Conservation (phyloP, 768 basidiomycete species). For the Tricholoma hemisulphureum region DNA sequence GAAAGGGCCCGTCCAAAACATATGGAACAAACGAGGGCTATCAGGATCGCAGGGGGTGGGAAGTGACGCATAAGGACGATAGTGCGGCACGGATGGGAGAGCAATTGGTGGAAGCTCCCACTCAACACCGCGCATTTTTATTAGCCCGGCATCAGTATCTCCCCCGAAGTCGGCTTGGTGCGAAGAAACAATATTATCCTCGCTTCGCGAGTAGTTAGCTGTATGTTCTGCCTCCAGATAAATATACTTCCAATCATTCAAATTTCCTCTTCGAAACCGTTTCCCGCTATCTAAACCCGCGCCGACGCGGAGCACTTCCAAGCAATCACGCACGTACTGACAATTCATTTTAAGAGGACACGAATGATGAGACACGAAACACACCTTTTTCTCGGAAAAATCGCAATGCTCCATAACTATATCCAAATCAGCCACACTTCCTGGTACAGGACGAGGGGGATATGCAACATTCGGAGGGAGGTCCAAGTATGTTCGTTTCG, state of each 20-base stretch:
- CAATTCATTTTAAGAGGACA: neutral
- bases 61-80: slow-evolving; percentile 57
- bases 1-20: slow-evolving; percentile 99
- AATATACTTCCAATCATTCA: slow-evolving; percentile 86
- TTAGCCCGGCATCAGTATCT: slow-evolving; percentile 55
- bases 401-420: slow-evolving; percentile 90
- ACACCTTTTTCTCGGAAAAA: slow-evolving; percentile 76
- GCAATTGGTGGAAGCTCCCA: slow-evolving; percentile 55
- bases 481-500: slow-evolving; percentile 76
- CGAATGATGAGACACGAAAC: neutral
- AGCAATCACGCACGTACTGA: slow-evolving; percentile 95
- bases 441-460: slow-evolving; percentile 83
- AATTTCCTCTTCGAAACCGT: slow-evolving; percentile 68
- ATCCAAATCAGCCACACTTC: slow-evolving; percentile 87
- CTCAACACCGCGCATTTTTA: slow-evolving; percentile 57
- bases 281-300: slow-evolving; percentile 83
- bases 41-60: slow-evolving; percentile 75
- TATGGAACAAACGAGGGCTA: slow-evolving; percentile 89
- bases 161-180: slow-evolving; percentile 10
- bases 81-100: slow-evolving; percentile 50
- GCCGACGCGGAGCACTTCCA: slow-evolving; percentile 91
- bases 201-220: slow-evolving; percentile 18
- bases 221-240: slow-evolving; percentile 62
- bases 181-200: neutral
- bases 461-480: slow-evolving; percentile 70